Evolutionary conservation across 2,329 filamentous ascomycete species (phyloP).

Genomic region (Chaetomium sp.): DNA sequence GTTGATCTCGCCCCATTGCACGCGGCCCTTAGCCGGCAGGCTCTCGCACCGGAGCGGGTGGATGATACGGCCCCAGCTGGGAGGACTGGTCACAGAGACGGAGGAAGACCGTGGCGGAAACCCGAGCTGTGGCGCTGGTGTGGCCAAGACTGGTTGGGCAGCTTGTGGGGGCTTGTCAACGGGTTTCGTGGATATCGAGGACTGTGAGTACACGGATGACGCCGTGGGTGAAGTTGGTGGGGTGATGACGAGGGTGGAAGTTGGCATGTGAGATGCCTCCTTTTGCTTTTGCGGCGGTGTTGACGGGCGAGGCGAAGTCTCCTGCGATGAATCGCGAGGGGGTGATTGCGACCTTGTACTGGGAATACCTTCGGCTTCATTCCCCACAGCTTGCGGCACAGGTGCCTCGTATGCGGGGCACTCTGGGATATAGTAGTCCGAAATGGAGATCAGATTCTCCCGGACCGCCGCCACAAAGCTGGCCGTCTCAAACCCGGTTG

Average conservation of each 20-base stretch:
- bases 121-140: not conserved
- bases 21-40: not conserved
- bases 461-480: slow-evolving; percentile 48
- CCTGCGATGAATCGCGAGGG: not conserved
- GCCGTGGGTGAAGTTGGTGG: slow-evolving; percentile 9
- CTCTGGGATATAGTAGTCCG: slow-evolving; percentile 41
- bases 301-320: not conserved
- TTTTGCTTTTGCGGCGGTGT: not conserved
- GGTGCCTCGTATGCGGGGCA: slow-evolving; percentile 7
- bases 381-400: not conserved
- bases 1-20: slow-evolving; percentile 9
- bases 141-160: not conserved
- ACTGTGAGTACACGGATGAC: not conserved
- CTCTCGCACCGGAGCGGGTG: not conserved
- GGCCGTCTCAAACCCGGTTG: slow-evolving; percentile 47
- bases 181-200: not conserved
- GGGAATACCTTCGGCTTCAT: too few species aligned
- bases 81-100: not conserved
- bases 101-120: too few species aligned
- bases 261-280: not conserved
- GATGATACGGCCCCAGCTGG: not conserved
- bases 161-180: not conserved
- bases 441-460: slow-evolving; percentile 41
- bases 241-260: slow-evolving; percentile 10
- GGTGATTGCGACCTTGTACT: too few species aligned